These are phyloP conservation scores for Tephrocybe sp. DNA, from an alignment of 768 basidiomycete species.

Conservation along the genomic window DNA sequence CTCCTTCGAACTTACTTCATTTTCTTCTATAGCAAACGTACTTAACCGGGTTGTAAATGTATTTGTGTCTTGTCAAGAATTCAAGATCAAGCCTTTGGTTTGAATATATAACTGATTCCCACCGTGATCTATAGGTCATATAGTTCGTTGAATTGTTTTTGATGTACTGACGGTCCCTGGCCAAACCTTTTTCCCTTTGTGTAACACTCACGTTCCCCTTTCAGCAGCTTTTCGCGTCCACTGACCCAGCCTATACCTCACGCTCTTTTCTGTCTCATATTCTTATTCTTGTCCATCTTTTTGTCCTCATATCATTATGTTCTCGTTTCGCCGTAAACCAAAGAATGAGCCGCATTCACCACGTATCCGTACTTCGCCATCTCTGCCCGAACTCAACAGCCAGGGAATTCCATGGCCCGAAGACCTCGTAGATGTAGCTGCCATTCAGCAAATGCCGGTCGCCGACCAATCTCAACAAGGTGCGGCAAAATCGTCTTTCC, in stretches of 20 bases:
- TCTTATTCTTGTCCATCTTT: slow-evolving; percentile 14
- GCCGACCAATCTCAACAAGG: slow-evolving; percentile 48
- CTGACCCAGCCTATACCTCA: slow-evolving; percentile 9
- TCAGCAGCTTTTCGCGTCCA: slow-evolving; percentile 8
- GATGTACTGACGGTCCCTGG: slow-evolving; percentile 15
- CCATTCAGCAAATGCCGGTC: slow-evolving; percentile 49
- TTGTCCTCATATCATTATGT: slow-evolving; percentile 46
- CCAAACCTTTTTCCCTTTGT: slow-evolving; percentile 8
- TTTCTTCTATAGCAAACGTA: slow-evolving; percentile 14
- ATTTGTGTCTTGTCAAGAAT: slow-evolving; percentile 22
- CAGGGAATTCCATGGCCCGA: slow-evolving; percentile 85
- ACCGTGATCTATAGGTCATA: too few relatives aligned
- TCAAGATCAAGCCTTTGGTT: slow-evolving; percentile 6
- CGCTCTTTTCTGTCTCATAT: slow-evolving; percentile 20
- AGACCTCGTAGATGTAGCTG: slow-evolving; percentile 70
- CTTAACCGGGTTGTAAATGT: slow-evolving; percentile 24
- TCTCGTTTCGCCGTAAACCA: slow-evolving; percentile 71
- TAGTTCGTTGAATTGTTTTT: slow-evolving; percentile 6
- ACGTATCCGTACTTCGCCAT: slow-evolving; percentile 70
- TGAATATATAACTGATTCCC: slow-evolving; percentile 18
- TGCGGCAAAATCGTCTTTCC: slow-evolving; percentile 69
- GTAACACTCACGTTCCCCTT: slow-evolving; percentile 8
- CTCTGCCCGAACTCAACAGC: slow-evolving; percentile 72
- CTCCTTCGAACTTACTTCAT: slow-evolving; percentile 15
- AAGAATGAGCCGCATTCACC: slow-evolving; percentile 47